phyloP scores from a whole-genome alignment of 2,329 filamentous ascomycete genomes.

The Pseudogymnoascus sp. region DNA sequence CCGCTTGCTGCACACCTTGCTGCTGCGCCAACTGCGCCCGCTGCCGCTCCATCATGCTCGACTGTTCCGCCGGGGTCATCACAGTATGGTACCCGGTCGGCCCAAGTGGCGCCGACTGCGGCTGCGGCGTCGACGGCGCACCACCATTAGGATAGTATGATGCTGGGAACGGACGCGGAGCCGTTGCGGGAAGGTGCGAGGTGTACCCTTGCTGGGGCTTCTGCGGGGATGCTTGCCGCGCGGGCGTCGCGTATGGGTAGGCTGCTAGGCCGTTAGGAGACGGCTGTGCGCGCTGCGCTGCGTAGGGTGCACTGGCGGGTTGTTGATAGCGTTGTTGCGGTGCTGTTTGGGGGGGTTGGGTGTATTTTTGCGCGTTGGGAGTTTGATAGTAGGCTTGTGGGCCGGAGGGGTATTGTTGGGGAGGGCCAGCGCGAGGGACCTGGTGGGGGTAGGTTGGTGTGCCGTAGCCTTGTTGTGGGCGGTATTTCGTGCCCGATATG shows the following conservation, averaged over 20 bases:
- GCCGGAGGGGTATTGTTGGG: conserved; percentile 18
- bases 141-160: background rate
- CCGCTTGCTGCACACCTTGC: background rate
- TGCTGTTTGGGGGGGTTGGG: conserved; percentile 20
- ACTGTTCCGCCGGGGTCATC: conserved; percentile 28
- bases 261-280: conserved; percentile 20
- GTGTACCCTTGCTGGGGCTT: conserved; percentile 22
- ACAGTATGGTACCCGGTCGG: conserved; percentile 23
- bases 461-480: conserved; percentile 19
- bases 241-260: conserved; percentile 22
- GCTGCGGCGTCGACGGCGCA: conserved; percentile 14
- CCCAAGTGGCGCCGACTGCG: conserved; percentile 18
- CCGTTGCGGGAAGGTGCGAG: conserved; percentile 13
- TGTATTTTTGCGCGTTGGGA: conserved; percentile 3
- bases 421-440: conserved; percentile 19
- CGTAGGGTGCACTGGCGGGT: conserved; percentile 19
- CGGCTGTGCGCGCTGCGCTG: conserved; percentile 18
- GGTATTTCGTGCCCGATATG: conserved; percentile 20
- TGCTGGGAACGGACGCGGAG: conserved; percentile 9
- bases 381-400: conserved; percentile 6
- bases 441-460: conserved; percentile 25
- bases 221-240: conserved; percentile 25
- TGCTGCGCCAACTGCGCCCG: conserved; percentile 29
- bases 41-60: conserved; percentile 30
- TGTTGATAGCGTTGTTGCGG: conserved; percentile 20